Conservation (phyloP, 192 early-diverging fungal genomes). For the Dispira parvispora region DNA sequence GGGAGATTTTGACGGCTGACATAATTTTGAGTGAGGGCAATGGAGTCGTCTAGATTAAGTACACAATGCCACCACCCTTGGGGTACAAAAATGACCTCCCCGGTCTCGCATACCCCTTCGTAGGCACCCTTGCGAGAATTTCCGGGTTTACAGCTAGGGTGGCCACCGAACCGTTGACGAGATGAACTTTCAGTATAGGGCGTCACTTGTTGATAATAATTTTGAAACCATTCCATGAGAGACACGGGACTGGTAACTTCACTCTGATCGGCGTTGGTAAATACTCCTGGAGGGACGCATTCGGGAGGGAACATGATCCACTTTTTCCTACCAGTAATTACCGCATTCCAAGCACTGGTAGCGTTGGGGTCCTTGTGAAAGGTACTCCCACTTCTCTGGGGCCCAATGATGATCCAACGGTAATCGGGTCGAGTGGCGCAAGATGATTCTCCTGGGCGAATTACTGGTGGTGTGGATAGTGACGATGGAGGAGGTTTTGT, state of each 20-base stretch:
- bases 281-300: constrained; percentile 47
- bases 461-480: no score
- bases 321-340: constrained; percentile 48
- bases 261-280: constrained; percentile 38
- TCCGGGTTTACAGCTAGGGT: constrained; percentile 18
- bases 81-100: constrained; percentile 56
- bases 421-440: constrained; percentile 34
- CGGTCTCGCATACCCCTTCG: constrained; percentile 44
- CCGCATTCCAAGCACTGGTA: constrained; percentile 57
- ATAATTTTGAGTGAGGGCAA: constrained; percentile 63
- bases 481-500: no score
- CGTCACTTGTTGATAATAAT: constrained; percentile 35
- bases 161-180: background rate
- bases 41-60: constrained; percentile 46
- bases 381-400: constrained; percentile 39
- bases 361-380: constrained; percentile 64
- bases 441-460: no score
- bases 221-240: constrained; percentile 50
- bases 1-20: constrained; percentile 38
- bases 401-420: constrained; percentile 54
- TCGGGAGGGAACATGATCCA: constrained; percentile 59
- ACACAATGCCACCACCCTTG: constrained; percentile 62
- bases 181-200: background rate
- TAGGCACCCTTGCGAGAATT: constrained; percentile 19
- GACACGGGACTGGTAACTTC: constrained; percentile 58